A percentile compares a stretch with the other conserved stretches of the same genome.
Evolutionary conservation across 169 alveolate genomes (phyloP).

Genomic region (Plasmodium falciparum): DNA sequence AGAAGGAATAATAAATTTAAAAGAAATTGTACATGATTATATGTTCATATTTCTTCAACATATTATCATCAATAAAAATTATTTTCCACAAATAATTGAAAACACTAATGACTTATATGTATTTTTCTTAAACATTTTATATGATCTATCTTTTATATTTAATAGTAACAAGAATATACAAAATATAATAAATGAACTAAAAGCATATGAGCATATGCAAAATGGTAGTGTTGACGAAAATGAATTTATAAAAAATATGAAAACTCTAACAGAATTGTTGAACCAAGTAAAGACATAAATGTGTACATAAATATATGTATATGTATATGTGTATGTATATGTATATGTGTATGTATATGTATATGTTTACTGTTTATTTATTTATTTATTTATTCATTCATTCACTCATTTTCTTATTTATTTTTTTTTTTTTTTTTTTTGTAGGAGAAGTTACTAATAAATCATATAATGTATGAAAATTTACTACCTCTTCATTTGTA

Average conservation of each 20-base stretch:
- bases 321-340: background rate
- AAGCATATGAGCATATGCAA: constrained; percentile 1
- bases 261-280: constrained; percentile 8
- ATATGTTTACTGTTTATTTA: background rate
- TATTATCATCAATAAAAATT: constrained; percentile 24
- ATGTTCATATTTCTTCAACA: constrained; percentile 47
- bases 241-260: constrained; percentile 10
- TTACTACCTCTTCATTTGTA: constrained; percentile 54
- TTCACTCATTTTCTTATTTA: background rate
- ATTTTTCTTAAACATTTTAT: constrained; percentile 40
- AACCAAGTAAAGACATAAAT: constrained; percentile 16
- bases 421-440: background rate
- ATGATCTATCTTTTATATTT: constrained; percentile 11
- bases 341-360: background rate
- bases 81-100: constrained; percentile 29
- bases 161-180: constrained; percentile 45
- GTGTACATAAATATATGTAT: background rate
- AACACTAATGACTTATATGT: constrained; percentile 65
- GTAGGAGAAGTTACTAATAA: constrained; percentile 39
- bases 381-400: background rate
- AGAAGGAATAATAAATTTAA: constrained; percentile 6
- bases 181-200: constrained; percentile 19
- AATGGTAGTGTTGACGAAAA: constrained; percentile 18
- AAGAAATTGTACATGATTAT: constrained; percentile 35
- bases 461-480: constrained; percentile 63